These are phyloP conservation scores for Hyaloraphidium curvatum DNA, from an alignment of 192 early-diverging fungal species.

Conservation along the genomic window DNA sequence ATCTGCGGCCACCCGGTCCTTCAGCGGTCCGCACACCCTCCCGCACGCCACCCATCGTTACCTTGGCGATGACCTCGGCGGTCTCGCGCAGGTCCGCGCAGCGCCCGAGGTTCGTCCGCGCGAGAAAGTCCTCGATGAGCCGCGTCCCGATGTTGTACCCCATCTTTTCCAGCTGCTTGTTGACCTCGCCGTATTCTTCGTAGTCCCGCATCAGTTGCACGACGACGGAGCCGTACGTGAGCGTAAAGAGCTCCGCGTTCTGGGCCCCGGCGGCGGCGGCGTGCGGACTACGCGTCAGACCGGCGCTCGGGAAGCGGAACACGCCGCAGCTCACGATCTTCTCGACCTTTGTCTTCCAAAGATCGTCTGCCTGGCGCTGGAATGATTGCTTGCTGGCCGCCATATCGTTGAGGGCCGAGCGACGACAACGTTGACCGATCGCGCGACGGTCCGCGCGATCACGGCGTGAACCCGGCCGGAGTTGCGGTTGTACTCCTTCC, in stretches of 20 bases:
- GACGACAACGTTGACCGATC: no score
- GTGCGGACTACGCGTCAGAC: neutral
- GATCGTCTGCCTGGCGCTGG: no score
- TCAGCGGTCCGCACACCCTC: no score
- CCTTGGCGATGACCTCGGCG: constrained; percentile 85
- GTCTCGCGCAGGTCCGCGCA: constrained; percentile 82
- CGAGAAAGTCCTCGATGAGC: constrained; percentile 89
- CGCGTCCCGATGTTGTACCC: constrained; percentile 95
- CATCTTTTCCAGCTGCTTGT: constrained; percentile 96
- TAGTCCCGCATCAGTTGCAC: constrained; percentile 83
- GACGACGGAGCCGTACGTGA: constrained; percentile 95
- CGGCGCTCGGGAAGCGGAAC: neutral
- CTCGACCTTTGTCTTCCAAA: constrained; percentile 86
- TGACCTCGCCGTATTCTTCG: constrained; percentile 80
- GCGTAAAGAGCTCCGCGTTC: constrained; percentile 86
- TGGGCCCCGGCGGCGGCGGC: constrained; percentile 4
- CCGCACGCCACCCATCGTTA: constrained; percentile 10
- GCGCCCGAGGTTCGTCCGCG: constrained; percentile 51
- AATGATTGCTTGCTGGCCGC: no score
- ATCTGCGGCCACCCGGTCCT: no score
- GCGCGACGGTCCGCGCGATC: no score
- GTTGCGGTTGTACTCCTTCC: no score
- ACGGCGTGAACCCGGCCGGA: no score
- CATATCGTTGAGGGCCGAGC: no score
- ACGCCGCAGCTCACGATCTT: constrained; percentile 54